These are phyloP conservation scores for Desmodesmus armatus DNA, from an alignment of 139 green algal species.

Conservation along the genomic window DNA sequence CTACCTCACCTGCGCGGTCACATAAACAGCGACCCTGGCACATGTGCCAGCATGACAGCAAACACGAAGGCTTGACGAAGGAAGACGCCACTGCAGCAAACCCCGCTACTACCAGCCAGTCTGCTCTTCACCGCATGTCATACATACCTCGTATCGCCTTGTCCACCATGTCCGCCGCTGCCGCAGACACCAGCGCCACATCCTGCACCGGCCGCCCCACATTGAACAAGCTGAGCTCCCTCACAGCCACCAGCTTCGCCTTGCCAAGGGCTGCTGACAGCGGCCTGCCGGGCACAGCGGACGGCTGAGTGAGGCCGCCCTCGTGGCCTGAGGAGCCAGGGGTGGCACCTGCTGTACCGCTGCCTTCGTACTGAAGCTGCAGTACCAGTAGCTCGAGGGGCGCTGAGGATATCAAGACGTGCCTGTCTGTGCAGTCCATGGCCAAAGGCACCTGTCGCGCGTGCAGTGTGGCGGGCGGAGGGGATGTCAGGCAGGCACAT, in stretches of 20 bases:
- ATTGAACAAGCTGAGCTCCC: slow-evolving; percentile 49
- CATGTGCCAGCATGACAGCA: background rate
- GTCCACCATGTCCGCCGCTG: slow-evolving; percentile 10
- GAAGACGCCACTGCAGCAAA: too few relatives aligned
- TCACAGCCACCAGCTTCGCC: slow-evolving; percentile 26
- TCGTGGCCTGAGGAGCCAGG: background rate
- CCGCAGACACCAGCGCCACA: slow-evolving; percentile 22
- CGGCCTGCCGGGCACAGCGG: background rate
- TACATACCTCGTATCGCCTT: too few relatives aligned
- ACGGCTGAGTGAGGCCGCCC: too few relatives aligned
- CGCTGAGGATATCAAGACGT: slow-evolving; percentile 80
- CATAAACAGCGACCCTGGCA: background rate
- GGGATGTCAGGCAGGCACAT: too few relatives aligned
- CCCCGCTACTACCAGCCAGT: too few relatives aligned
- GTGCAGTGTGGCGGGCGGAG: too few relatives aligned
- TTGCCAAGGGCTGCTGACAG: slow-evolving; percentile 8
- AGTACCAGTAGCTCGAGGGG: slow-evolving; percentile 87
- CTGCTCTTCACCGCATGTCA: too few relatives aligned
- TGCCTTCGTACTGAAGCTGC: slow-evolving; percentile 59
- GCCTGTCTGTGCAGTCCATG: slow-evolving; percentile 81
- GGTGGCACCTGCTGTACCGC: background rate
- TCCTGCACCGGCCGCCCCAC: slow-evolving; percentile 30
- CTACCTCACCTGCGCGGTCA: too few relatives aligned
- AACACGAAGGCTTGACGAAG: too few relatives aligned
- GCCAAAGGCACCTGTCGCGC: slow-evolving; percentile 76